Base-by-base conservation (phyloP, 192 early-diverging fungal genomes). In the Coemansia sp. region DNA sequence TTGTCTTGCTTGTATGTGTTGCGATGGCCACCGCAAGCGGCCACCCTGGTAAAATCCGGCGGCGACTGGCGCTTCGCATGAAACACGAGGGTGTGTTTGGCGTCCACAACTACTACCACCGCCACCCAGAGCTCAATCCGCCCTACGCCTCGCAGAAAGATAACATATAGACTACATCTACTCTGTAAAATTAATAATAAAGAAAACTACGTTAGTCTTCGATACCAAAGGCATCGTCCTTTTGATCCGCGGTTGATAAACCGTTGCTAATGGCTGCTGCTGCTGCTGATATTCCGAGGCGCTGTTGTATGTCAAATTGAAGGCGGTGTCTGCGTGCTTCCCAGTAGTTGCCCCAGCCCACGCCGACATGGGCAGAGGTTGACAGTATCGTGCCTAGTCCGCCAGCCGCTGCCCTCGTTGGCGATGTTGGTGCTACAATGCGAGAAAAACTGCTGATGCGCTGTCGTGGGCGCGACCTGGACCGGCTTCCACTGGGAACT, bases 291-390 rank as follows among this genome's bases (percentile, higher is more conserved):
- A 79, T n/a, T 0, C 68, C 69, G 36, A 81, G 53, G 14, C 73
- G 63, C n/a, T 62, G 39, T 40, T 75, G 73, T 14, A 81, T 69
- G 44, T 75, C 69, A 54, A 81, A 75, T 57, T 72, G 66, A 27
- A 74, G 27, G 27, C 64, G 67, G 17, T 80, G 69, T 31, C 69
- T 59, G 8, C 73, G 78, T 1, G 73, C 73, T 59, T 81, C 73
- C 78, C 78, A 81, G 57, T 81, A 81, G 17, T 81, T 75, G 14
- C 78, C 78, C 78, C 78, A 81, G 13, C 78, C 78, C 19, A 81
- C 50, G 13, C 78, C 78, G 27, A 81, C 73, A 64, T 81, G 78
- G 7, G 73, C 67, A 3, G 69, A 57, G 4, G 73, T 29, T 17
- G 72, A 74, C 10, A 81, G 71, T n/a, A 81, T 75, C 13, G 54